Evolutionary conservation across 1,284 basidiomycete genomes (phyloP).

Genomic region (Tilletia setariae): DNA sequence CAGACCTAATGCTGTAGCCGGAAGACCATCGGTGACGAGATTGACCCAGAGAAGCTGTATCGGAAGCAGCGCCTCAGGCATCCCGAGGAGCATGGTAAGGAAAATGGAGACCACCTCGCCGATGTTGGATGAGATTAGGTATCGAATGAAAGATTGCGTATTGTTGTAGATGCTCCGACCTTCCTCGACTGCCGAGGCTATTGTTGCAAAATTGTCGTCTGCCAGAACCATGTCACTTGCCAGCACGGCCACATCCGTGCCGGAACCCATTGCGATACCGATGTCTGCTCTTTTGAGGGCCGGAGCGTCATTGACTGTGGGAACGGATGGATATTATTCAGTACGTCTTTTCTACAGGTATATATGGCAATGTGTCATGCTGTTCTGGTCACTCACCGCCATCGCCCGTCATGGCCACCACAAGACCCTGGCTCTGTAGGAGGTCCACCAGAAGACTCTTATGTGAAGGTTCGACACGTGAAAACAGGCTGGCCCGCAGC

Average conservation of each 20-base stretch:
- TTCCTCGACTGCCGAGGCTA: conserved; percentile 90
- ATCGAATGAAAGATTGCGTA: conserved; percentile 17
- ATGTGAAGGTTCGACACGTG: conserved; percentile 88
- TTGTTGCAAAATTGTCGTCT: conserved; percentile 94
- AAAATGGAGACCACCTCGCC: conserved; percentile 20
- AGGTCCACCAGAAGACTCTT: conserved; percentile 96
- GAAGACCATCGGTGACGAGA: conserved; percentile 20
- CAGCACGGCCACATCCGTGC: conserved; percentile 97
- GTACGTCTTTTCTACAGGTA: not conserved
- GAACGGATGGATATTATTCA: not conserved
- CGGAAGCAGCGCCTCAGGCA: conserved; percentile 19
- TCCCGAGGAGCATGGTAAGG: conserved; percentile 17
- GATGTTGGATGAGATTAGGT: conserved; percentile 21
- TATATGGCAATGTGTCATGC: not conserved
- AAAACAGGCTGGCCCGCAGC: conserved; percentile 75
- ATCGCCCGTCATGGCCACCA: conserved; percentile 97
- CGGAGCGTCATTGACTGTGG: conserved; percentile 86
- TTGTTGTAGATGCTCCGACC: conserved; percentile 57
- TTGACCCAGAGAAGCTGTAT: conserved; percentile 22
- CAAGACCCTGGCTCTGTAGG: conserved; percentile 77
- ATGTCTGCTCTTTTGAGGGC: conserved; percentile 97
- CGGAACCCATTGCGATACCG: conserved; percentile 94
- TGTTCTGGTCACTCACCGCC: conserved; percentile 62
- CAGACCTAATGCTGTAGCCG: conserved; percentile 17
- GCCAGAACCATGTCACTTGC: conserved; percentile 95